Conservation (phyloP, 805 yeast species). For the Metschnikowia chrysomelidarum region DNA sequence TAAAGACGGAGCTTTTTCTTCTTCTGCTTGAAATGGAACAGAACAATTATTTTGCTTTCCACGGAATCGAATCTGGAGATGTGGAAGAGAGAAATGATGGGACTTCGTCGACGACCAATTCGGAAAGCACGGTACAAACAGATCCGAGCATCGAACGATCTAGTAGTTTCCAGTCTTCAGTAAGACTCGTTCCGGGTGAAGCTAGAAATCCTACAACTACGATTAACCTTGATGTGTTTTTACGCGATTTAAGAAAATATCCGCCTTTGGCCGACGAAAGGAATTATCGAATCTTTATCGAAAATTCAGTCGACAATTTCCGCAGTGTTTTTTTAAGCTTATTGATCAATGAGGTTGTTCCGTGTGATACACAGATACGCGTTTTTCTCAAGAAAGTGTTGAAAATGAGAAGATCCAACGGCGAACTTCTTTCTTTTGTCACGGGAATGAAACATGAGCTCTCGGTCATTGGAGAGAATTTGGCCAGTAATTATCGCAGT, state of each 20-base stretch:
- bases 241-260: no score
- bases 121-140: background rate
- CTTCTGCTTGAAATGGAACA: constrained; percentile 8
- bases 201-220: no score
- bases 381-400: constrained; percentile 5
- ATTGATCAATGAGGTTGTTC: background rate
- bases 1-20: constrained; percentile 9
- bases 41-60: background rate
- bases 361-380: constrained; percentile 4
- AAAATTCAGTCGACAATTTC: background rate
- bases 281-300: no score
- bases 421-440: constrained; percentile 8
- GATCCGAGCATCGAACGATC: constrained; percentile 1
- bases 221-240: no score
- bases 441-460: constrained; percentile 8
- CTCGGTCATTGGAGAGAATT: constrained; percentile 3
- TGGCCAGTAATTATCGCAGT: background rate
- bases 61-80: background rate
- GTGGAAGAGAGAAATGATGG: background rate
- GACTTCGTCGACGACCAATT: no score
- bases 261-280: no score
- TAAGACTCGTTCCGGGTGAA: no score
- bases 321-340: background rate
- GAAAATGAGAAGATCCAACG: constrained; percentile 5
- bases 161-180: background rate